Conservation (phyloP, 176 grass and related monocot species). For the Poa annua region DNA sequence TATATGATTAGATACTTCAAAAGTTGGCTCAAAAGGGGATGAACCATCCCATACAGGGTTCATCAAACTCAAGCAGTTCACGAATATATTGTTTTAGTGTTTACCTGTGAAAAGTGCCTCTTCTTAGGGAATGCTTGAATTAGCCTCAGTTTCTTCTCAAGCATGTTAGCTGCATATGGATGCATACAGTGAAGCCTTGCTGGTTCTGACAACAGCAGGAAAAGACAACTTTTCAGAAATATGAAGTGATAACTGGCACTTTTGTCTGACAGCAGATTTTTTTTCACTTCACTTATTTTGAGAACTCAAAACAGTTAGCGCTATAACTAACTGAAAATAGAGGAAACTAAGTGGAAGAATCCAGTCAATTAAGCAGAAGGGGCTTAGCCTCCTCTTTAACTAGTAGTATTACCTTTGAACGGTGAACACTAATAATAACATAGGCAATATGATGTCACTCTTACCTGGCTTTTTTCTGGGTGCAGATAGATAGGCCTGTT, state of each 20-base stretch:
- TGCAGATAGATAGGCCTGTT: constrained; percentile 5
- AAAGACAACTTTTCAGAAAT: constrained; percentile 14
- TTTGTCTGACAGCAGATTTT: not conserved
- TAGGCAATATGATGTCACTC: constrained; percentile 14
- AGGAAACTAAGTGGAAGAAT: not conserved
- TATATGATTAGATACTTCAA: constrained; percentile 10
- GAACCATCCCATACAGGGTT: not conserved
- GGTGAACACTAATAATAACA: not conserved
- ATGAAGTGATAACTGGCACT: not conserved
- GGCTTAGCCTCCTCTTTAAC: not conserved
- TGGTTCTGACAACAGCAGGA: not conserved
- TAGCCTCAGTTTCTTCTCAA: constrained; percentile 7
- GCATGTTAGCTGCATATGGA: constrained; percentile 27
- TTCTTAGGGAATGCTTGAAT: not conserved
- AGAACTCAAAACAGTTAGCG: not conserved
- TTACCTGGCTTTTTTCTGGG: not conserved
- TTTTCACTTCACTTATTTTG: not conserved
- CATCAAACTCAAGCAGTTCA: not conserved
- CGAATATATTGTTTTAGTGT: not conserved
- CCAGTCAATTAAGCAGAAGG: not conserved
- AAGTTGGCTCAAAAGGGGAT: not conserved
- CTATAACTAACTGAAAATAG: constrained; percentile 6
- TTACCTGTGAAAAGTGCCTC: constrained; percentile 9
- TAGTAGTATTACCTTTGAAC: not conserved
- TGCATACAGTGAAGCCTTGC: constrained; percentile 20